Percentiles rank a stretch among this genome's conserved stretches.
These are phyloP conservation scores for Globisporangium camurandrum DNA, from an alignment of 352 stramenopile species.

Conservation along the genomic window DNA sequence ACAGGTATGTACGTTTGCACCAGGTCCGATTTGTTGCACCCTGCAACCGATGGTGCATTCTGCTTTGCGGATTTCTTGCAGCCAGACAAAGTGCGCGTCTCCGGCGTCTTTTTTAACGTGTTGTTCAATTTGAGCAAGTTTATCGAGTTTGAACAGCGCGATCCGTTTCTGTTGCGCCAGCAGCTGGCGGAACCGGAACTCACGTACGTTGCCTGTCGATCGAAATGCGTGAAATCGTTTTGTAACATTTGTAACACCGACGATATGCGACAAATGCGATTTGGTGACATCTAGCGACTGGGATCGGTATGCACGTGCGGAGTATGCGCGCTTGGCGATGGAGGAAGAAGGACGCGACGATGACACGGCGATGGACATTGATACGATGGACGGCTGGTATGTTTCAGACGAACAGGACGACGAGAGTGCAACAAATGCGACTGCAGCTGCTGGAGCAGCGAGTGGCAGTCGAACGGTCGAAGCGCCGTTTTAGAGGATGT, in stretches of 20 bases:
- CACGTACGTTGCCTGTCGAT: conserved; percentile 39
- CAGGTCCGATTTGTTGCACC: conserved; percentile 74
- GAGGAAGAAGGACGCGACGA: conserved; percentile 93
- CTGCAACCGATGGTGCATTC: conserved; percentile 70
- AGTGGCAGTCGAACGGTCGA: conserved; percentile 52
- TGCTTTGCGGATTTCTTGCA: conserved; percentile 71
- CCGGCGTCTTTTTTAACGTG: conserved; percentile 97
- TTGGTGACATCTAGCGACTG: conserved; percentile 93
- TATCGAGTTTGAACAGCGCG: conserved; percentile 97
- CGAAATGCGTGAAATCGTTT: background rate
- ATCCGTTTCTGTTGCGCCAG: conserved; percentile 96
- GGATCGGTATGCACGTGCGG: conserved; percentile 95
- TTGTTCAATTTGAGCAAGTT: conserved; percentile 99
- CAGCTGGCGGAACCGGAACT: conserved; percentile 84
- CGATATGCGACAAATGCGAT: background rate
- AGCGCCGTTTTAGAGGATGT: conserved; percentile 66
- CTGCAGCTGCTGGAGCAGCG: conserved; percentile 12
- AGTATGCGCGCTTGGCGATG: conserved; percentile 96
- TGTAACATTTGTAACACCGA: background rate
- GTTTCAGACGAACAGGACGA: conserved; percentile 77
- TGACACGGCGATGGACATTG: conserved; percentile 84
- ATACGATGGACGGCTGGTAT: conserved; percentile 87
- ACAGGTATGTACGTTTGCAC: too few relatives aligned
- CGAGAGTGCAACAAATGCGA: conserved; percentile 49
- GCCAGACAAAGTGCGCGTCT: conserved; percentile 86